Conservation (phyloP, 345 rosid genomes). For the Eucalyptus virginea region DNA sequence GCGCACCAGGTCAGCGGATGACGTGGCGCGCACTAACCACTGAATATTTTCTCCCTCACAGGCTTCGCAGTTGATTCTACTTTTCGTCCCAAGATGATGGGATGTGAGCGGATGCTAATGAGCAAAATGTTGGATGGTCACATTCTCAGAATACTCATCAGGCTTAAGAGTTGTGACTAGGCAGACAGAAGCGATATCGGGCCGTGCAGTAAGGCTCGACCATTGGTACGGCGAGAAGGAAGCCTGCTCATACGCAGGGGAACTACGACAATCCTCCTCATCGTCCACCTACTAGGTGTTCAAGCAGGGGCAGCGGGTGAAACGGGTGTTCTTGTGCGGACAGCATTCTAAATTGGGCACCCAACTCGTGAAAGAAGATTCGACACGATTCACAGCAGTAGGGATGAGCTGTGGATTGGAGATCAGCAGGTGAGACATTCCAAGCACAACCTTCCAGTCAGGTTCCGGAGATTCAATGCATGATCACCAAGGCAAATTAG, state of each 20-base stretch:
- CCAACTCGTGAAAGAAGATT: not conserved
- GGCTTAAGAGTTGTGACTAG: no score
- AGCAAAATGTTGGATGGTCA: no score
- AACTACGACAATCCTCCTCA: not conserved
- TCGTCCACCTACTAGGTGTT: not conserved
- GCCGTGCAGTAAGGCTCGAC: accelerated
- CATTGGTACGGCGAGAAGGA: accelerated
- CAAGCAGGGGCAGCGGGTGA: not conserved
- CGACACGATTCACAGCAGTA: not conserved
- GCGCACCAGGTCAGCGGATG: no score
- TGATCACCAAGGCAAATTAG: not conserved
- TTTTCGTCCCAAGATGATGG: no score
- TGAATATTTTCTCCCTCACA: no score
- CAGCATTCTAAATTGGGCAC: not conserved
- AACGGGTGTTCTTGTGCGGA: not conserved
- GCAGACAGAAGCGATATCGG: no score
- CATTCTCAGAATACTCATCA: no score
- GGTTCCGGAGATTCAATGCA: not conserved
- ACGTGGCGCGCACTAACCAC: no score
- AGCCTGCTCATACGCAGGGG: no score
- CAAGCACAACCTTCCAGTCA: not conserved
- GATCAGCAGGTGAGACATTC: not conserved
- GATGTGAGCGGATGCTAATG: no score
- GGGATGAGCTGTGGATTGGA: not conserved
- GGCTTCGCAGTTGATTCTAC: no score